These are phyloP conservation scores for Entomortierella chlamydospora DNA, from an alignment of 192 early-diverging fungal species.

Conservation along the genomic window DNA sequence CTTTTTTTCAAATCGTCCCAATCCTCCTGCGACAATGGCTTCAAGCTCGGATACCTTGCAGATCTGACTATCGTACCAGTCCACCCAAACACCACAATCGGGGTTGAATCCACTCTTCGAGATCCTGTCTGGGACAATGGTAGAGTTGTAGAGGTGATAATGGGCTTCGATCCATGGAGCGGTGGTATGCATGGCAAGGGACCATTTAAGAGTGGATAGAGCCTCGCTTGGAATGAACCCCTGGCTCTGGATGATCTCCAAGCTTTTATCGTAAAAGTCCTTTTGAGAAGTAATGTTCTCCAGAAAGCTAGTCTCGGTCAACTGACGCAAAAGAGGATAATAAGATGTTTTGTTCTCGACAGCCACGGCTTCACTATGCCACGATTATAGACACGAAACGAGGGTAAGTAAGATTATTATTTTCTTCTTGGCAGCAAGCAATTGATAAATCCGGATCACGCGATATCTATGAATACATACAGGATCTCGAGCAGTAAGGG, in stretches of 20 bases:
- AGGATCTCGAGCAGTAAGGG: slow-evolving; percentile 80
- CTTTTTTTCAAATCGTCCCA: slow-evolving; percentile 6
- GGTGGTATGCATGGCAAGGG: slow-evolving; percentile 73
- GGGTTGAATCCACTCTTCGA: slow-evolving; percentile 58
- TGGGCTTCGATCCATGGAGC: slow-evolving; percentile 88
- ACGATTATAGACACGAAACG: background rate
- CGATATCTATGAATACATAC: slow-evolving; percentile 61
- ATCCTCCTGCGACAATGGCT: slow-evolving; percentile 45
- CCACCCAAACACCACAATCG: slow-evolving; percentile 72
- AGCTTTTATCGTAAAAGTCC: slow-evolving; percentile 60
- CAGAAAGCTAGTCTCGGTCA: slow-evolving; percentile 54
- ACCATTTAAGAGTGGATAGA: slow-evolving; percentile 72
- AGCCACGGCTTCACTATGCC: slow-evolving; percentile 71
- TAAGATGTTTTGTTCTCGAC: slow-evolving; percentile 72
- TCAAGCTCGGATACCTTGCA: slow-evolving; percentile 66
- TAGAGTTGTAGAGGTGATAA: slow-evolving; percentile 83
- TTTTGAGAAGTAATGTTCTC: slow-evolving; percentile 46
- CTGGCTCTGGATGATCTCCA: slow-evolving; percentile 62
- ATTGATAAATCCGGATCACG: too few species aligned
- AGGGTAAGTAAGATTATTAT: too few species aligned
- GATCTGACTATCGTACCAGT: slow-evolving; percentile 75
- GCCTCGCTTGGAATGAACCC: slow-evolving; percentile 57
- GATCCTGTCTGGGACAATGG: slow-evolving; percentile 66
- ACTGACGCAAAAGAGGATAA: slow-evolving; percentile 70
- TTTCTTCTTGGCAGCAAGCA: too few species aligned